Evolutionary conservation across 371 early-diverging fungal species (phyloP).

Genomic region (Apophysomyces sp.): DNA sequence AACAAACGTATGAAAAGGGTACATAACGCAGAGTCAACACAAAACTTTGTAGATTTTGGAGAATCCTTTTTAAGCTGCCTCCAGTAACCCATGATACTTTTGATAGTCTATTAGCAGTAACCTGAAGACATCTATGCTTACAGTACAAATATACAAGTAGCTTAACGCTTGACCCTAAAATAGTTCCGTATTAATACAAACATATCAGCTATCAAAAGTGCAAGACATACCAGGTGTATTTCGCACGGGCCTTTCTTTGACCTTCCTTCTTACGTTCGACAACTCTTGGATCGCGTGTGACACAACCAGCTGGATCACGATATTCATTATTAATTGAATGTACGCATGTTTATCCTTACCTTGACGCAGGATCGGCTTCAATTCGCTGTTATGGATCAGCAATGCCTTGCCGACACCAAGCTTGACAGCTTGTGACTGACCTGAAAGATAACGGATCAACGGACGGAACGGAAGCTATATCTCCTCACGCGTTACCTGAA

Average conservation of each 20-base stretch:
- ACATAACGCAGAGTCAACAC: too few species aligned
- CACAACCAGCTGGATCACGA: conserved; percentile 62
- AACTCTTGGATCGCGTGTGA: conserved; percentile 80
- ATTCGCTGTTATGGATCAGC: conserved; percentile 64
- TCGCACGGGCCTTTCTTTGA: conserved; percentile 92
- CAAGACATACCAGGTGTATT: conserved; percentile 79
- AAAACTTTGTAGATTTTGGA: too few species aligned
- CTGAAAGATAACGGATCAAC: conserved; percentile 18
- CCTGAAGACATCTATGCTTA: not conserved
- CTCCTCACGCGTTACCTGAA: conserved; percentile 50
- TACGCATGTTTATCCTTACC: conserved; percentile 39
- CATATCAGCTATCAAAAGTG: not conserved
- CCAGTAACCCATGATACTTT: not conserved
- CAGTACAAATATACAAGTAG: not conserved
- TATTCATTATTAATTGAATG: not conserved
- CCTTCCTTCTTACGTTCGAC: conserved; percentile 98
- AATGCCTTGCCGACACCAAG: conserved; percentile 84
- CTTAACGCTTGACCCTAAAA: conserved; percentile 30
- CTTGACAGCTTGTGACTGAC: conserved; percentile 88
- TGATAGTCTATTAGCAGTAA: not conserved
- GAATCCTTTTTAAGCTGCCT: not conserved
- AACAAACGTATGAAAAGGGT: too few species aligned
- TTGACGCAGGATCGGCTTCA: conserved; percentile 61
- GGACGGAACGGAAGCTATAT: not conserved
- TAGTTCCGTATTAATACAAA: not conserved